phyloP scores from a whole-genome alignment of 2,329 filamentous ascomycete genomes.

The Cryphonectria nitschkei region DNA sequence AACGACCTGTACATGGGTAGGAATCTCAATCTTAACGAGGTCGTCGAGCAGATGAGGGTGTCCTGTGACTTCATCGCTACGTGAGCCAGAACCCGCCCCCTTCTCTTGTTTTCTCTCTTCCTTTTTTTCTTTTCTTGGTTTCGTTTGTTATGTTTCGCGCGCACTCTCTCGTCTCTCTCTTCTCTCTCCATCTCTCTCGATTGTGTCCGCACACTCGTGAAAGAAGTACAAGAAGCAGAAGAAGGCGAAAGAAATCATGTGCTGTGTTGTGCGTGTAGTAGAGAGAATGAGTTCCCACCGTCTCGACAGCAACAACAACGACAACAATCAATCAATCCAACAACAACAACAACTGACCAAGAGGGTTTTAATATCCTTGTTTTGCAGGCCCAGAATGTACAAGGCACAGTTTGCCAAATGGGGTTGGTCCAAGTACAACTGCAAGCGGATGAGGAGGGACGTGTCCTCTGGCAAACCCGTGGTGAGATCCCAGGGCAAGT shows the following conservation, averaged over 20 bases:
- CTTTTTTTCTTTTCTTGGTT: neutral
- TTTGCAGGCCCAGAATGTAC: conserved; percentile 29
- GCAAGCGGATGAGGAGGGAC: conserved; percentile 28
- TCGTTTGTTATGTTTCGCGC: neutral
- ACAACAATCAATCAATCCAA: neutral
- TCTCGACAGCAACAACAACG: neutral
- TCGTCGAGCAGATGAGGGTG: conserved; percentile 28
- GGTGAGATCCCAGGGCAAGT: conserved; percentile 30
- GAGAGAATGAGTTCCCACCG: neutral
- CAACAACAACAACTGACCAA: neutral
- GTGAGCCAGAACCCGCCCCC: conserved; percentile 19
- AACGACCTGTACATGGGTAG: conserved; percentile 29
- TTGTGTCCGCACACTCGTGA: neutral
- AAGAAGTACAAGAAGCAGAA: too few relatives aligned
- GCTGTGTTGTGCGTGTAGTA: neutral
- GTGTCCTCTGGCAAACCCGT: conserved; percentile 28
- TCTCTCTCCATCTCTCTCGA: neutral
- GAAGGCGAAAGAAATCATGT: neutral
- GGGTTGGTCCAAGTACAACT: conserved; percentile 31
- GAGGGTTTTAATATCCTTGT: neutral
- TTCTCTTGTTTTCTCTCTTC: neutral
- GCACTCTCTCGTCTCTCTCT: neutral
- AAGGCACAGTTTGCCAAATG: conserved; percentile 31
- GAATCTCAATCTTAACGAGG: conserved; percentile 29
- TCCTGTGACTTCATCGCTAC: conserved; percentile 28